Evolutionary conservation across 2,329 filamentous ascomycete genomes (phyloP), one percentile per base, ranked within the genome.

Genomic region (Lithohypha guttulata): DNA sequence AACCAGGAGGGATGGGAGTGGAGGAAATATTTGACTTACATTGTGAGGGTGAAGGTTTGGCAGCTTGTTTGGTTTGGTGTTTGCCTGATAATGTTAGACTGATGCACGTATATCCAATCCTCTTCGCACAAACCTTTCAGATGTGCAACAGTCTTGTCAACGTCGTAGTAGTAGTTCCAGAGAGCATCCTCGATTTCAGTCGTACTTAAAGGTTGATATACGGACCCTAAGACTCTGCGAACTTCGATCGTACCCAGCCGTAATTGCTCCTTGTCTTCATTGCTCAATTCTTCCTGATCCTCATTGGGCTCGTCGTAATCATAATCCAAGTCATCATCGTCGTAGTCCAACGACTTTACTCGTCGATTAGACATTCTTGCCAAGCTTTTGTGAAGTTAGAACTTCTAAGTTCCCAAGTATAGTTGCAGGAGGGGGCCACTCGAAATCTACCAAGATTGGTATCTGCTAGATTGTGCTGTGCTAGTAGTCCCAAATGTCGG

Each of bases 121-220:
- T 15, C 2, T n/a, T 20, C 15, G 42, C 19, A 46, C 59, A 50
- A 78, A 69, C 78, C 81, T 46, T 77, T 73, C 42, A 98, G 62
- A 55, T 93, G 95, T 41, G 73, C 70, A 25, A 93, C 80, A 1
- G 84, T 77, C 60, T 94, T 94, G 42, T 78, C 81, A 20, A 94
- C 70, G 53, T 98, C 87, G 57, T 87, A 96, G 59, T 89, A 96
- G 60, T 95, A 95, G 61, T 98, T 77, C 85, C 86, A 96, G 11
- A 98, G 62, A 0, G 87, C 75, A 45, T 96, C 89, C 57, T 93
- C 77, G 46, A 95, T 89, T 55, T 94, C 81, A 25, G 68, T 65
- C 43, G 80, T 74, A 4, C 73, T 69, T n/a, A 73, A 64, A n/a
- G n/a, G n/a, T 55, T 69, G 72, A 51, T 79, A 69, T 45, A 73